Evolutionary conservation across 2,329 filamentous ascomycete genomes (phyloP).

Genomic region (Penicillium sp.): DNA sequence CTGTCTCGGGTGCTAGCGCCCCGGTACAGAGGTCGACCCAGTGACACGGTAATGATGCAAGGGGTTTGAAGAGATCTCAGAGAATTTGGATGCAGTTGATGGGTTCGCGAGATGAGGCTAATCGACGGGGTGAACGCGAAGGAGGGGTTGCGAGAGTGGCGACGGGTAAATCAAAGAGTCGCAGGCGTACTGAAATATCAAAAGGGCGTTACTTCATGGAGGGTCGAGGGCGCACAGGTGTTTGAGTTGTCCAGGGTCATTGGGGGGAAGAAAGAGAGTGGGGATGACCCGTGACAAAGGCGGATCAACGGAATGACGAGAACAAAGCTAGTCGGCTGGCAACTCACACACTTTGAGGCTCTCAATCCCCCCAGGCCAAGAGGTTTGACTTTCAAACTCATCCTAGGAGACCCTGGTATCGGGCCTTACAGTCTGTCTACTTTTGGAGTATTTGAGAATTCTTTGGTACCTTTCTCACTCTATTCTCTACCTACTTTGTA

Average conservation of each 20-base stretch:
- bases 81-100: neutral
- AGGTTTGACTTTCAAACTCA: neutral
- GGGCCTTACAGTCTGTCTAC: too few species aligned
- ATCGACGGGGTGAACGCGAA: neutral
- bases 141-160: neutral
- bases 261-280: constrained; percentile 4
- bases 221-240: constrained; percentile 8
- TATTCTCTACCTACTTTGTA: too few species aligned
- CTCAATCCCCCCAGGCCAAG: neutral
- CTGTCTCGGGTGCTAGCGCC: constrained; percentile 12
- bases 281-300: constrained; percentile 14
- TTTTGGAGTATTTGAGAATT: too few species aligned
- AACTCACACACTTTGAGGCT: neutral
- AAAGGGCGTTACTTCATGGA: constrained; percentile 2
- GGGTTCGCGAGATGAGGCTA: neutral
- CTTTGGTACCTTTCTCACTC: too few species aligned
- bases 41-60: neutral
- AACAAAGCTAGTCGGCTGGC: constrained; percentile 1
- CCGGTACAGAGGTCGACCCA: constrained; percentile 14
- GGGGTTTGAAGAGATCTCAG: neutral
- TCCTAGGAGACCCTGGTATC: too few species aligned
- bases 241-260: constrained; percentile 7
- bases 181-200: neutral
- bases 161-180: neutral
- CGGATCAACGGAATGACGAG: constrained; percentile 10